These are phyloP conservation scores for Cryptosporidium tyzzeri DNA, from an alignment of 169 alveolate species.

Conservation along the genomic window DNA sequence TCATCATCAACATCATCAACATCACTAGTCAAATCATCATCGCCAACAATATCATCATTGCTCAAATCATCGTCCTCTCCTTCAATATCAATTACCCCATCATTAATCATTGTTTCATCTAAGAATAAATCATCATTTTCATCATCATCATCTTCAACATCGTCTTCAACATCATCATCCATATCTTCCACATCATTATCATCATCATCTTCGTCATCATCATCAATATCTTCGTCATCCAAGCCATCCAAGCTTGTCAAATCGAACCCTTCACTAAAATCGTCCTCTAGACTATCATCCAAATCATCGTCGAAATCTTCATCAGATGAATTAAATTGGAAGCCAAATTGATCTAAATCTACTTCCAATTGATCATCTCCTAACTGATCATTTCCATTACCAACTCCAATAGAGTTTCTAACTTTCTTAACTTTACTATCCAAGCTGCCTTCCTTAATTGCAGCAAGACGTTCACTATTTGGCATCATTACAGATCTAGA, in stretches of 20 bases:
- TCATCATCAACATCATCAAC: conserved; percentile 45
- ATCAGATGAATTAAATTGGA: conserved; percentile 50
- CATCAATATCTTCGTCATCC: conserved; percentile 1
- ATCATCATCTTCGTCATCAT: conserved; percentile 5
- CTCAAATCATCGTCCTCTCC: conserved; percentile 31
- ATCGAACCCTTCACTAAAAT: conserved; percentile 49
- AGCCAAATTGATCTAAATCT: conserved; percentile 25
- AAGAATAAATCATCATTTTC: conserved; percentile 6
- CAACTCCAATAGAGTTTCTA: background rate
- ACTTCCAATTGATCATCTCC: conserved; percentile 7
- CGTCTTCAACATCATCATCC: background rate
- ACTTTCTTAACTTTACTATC: conserved; percentile 11
- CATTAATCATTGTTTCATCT: conserved; percentile 10
- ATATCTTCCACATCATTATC: background rate
- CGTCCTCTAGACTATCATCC: conserved; percentile 32
- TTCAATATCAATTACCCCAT: conserved; percentile 3
- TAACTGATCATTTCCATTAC: background rate
- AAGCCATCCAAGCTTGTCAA: conserved; percentile 43
- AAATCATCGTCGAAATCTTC: conserved; percentile 37
- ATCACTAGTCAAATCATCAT: conserved; percentile 14
- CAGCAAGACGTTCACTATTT: conserved; percentile 18
- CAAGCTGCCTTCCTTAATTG: conserved; percentile 16
- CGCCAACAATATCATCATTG: conserved; percentile 3
- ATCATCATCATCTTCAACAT: background rate
- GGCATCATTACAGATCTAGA: conserved; percentile 55